Conservation (phyloP, 2,329 filamentous ascomycete species). For the Xylaria arbuscula region DNA sequence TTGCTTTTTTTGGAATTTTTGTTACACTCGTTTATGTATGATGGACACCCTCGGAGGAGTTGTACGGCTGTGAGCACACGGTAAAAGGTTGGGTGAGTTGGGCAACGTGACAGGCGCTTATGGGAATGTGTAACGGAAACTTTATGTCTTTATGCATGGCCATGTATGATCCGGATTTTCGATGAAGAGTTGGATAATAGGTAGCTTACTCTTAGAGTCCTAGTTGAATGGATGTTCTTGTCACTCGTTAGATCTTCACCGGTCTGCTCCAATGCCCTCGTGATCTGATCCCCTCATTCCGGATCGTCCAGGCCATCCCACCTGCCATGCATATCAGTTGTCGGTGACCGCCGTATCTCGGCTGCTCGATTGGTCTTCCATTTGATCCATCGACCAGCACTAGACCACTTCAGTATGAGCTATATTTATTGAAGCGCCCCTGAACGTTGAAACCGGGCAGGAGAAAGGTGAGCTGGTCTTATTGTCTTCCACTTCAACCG, state of each 20-base stretch:
- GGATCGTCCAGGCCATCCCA: no score
- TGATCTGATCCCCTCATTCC: not conserved
- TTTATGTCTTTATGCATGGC: not conserved
- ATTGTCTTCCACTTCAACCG: no score
- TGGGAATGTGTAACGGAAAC: not conserved
- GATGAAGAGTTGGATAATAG: not conserved
- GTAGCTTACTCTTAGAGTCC: not conserved
- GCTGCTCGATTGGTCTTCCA: no score
- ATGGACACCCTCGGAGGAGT: not conserved
- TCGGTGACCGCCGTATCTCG: no score
- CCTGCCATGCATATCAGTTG: no score
- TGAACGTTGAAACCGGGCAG: no score
- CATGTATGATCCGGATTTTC: not conserved
- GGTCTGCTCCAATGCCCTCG: not conserved
- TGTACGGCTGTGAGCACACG: no score
- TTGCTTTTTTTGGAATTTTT: slow-evolving; percentile 8
- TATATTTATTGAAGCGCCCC: no score
- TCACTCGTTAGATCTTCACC: not conserved
- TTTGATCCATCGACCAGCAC: no score
- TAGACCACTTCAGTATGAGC: no score
- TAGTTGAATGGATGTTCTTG: slow-evolving; percentile 4
- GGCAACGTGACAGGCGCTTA: not conserved
- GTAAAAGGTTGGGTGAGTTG: not conserved
- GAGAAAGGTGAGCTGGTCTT: no score
- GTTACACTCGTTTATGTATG: slow-evolving; percentile 5